phyloP scores from a whole-genome alignment of 108 stramenopile genomes.

The Nitzschia sp. region DNA sequence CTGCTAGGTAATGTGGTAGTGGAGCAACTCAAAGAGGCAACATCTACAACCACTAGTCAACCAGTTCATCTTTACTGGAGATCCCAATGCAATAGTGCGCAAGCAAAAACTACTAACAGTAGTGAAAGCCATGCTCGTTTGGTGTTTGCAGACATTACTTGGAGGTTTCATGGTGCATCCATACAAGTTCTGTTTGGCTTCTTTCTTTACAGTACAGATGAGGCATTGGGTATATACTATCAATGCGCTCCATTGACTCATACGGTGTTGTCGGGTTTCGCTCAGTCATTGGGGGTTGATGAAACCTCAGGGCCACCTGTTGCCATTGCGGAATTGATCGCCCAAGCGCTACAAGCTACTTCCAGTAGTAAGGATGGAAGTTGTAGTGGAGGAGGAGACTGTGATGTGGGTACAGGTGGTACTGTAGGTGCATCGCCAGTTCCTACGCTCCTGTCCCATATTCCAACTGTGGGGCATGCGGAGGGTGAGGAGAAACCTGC shows the following conservation, averaged over 20 bases:
- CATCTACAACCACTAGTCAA: background rate
- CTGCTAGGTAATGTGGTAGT: too few relatives aligned
- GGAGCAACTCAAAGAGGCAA: too few relatives aligned
- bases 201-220: background rate
- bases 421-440: too few relatives aligned
- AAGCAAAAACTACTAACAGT: background rate
- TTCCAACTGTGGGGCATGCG: background rate
- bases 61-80: conserved; percentile 31
- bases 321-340: conserved; percentile 11
- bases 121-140: background rate
- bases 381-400: background rate
- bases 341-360: background rate
- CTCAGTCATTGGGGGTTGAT: conserved; percentile 2
- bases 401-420: background rate
- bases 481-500: background rate
- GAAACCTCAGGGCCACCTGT: background rate
- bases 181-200: conserved; percentile 1
- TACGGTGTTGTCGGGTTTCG: background rate
- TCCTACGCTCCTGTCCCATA: background rate
- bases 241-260: conserved; percentile 11
- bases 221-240: background rate
- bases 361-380: background rate
- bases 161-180: too few relatives aligned
- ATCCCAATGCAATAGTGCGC: conserved; percentile 23
- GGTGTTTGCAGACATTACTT: conserved; percentile 15